Evolutionary conservation across 2,329 filamentous ascomycete genomes (phyloP), one percentile per base, ranked within the genome.

Genomic region (Fusarium sterilihyphosum): DNA sequence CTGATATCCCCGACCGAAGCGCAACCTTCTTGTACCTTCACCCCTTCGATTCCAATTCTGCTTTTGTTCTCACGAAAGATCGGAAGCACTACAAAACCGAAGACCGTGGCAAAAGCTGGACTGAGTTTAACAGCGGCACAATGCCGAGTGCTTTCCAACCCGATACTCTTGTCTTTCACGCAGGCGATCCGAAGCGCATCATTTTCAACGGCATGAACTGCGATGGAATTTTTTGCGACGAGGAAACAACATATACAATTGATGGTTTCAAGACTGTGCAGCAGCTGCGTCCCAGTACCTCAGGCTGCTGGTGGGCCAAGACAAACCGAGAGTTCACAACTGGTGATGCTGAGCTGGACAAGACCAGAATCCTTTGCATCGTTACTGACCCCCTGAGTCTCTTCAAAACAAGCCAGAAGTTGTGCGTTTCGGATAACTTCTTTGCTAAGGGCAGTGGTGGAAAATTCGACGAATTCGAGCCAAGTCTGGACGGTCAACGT

Each of bases 291-390:
- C 86, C 89, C 47, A 89, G 91, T 75, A 93, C 93, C 5, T 87
- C 90, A 56, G 92, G 93, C 70, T 99, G 96, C 82, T 90, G 92
- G 81, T 99, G 96, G 94, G 96, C 96, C 59, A 94, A 94, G 80
- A 90, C 91, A 20, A 91, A 93, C 18, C 87, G 89, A 10, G 83
- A 91, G 47, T 98, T 99, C 81, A 90, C 89, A 40, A 92, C 91
- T 17, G 92, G 92, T 69, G 84, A 92, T 61, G 84, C 88, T 3
- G 87, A 92, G 40, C 85, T 91, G 59, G 91, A 96, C 79, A 86
- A 90, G 59, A 86, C 92, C 74, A 90, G 95, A 61, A 88, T 96
- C 59, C 83, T 98, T 61, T 99, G 96, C 82, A 92, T 98, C 59
- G 90, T 93, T 43, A 88, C 89, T 65, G 94, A 95, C 64, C 86